Conservation (phyloP, 345 rosid genomes). For the Hypericum androsaemum region DNA sequence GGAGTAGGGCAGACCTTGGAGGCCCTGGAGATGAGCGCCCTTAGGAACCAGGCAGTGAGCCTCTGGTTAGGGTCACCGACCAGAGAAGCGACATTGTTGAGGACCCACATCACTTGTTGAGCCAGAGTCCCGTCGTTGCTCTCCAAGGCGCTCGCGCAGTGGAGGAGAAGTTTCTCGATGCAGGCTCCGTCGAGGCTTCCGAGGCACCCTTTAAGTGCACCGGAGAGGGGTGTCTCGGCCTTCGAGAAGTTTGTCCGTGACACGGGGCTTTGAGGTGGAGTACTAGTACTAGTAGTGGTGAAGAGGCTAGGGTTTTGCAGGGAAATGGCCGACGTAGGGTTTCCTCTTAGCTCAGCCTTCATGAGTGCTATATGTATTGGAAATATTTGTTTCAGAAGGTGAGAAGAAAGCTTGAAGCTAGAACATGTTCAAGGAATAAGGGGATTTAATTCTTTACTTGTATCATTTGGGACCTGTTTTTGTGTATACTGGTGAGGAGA, state of each 20-base stretch:
- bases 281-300: constrained; percentile 17
- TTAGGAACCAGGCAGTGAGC: constrained; percentile 49
- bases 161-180: constrained; percentile 62
- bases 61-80: constrained; percentile 61
- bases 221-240: constrained; percentile 24
- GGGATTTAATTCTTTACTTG: not conserved
- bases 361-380: constrained; percentile 15
- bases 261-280: constrained; percentile 21
- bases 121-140: constrained; percentile 56
- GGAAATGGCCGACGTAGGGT: constrained; percentile 24
- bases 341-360: constrained; percentile 40
- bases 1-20: constrained; percentile 47
- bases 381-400: constrained; percentile 12
- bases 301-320: constrained; percentile 26
- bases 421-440: not conserved
- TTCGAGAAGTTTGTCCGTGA: not conserved
- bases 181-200: constrained; percentile 63
- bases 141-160: constrained; percentile 64
- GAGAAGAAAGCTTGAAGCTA: constrained; percentile 15
- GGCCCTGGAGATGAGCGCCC: constrained; percentile 57
- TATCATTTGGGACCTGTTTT: constrained; percentile 13
- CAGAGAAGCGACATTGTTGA: constrained; percentile 59
- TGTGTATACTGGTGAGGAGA: constrained; percentile 15
- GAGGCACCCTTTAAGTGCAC: constrained; percentile 51
- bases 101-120: constrained; percentile 82